These are phyloP conservation scores for Miscanthus lutarioriparius DNA, from an alignment of 176 grass and related monocot genomes.

Conservation along the genomic window DNA sequence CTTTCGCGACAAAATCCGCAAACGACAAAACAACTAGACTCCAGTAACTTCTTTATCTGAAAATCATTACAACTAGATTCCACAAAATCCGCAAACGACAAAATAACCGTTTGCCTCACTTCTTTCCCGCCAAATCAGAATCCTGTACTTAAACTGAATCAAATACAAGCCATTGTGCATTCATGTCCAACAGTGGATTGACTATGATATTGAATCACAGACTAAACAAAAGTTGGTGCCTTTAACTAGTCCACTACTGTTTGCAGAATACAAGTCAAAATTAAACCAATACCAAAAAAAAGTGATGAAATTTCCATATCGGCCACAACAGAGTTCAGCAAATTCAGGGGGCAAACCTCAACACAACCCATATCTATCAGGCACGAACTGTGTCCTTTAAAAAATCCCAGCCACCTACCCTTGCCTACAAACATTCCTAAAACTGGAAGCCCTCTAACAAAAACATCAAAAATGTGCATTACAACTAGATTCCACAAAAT, in stretches of 20 bases:
- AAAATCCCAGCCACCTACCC: background rate
- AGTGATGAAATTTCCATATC: background rate
- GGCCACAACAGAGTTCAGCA: background rate
- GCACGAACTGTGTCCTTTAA: background rate
- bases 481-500: constrained; percentile 13
- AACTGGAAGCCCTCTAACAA: background rate
- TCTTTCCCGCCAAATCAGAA: constrained; percentile 9
- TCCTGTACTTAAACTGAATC: background rate
- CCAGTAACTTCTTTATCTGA: background rate
- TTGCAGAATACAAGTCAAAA: background rate
- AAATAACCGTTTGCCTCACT: background rate
- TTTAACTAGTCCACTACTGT: background rate
- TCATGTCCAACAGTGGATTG: background rate
- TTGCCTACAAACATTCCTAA: background rate
- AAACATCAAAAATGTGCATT: background rate
- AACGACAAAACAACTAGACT: background rate
- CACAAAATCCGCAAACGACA: background rate
- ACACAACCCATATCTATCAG: background rate
- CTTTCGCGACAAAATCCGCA: background rate
- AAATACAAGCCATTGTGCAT: constrained; percentile 5
- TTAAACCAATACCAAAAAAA: background rate
- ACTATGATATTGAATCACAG: background rate
- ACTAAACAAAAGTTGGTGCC: background rate
- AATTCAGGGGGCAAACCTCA: background rate
- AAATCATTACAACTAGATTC: constrained; percentile 13